Conservation (phyloP, 495 filamentous ascomycete species). For the Daldinia grandis region DNA sequence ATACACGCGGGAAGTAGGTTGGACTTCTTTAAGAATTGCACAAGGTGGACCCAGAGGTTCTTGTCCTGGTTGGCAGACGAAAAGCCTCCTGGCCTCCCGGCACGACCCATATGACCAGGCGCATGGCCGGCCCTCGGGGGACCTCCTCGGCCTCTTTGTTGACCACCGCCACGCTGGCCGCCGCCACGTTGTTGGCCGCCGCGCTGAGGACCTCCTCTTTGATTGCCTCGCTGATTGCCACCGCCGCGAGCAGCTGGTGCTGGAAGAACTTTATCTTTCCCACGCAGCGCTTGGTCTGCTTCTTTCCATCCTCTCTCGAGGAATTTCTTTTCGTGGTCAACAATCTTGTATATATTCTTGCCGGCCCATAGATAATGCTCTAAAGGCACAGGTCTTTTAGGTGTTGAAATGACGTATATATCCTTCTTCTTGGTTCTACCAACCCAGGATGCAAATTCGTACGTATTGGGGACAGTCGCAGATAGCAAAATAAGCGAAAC, state of each 20-base stretch:
- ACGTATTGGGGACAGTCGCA: slow-evolving; percentile 95
- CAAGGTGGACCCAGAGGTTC: slow-evolving; percentile 95
- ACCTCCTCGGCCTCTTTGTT: slow-evolving; percentile 66
- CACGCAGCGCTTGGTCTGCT: slow-evolving; percentile 82
- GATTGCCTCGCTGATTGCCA: slow-evolving; percentile 64
- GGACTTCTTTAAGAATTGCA: slow-evolving; percentile 87
- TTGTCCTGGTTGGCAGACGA: slow-evolving; percentile 91
- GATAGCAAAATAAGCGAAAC: slow-evolving; percentile 94
- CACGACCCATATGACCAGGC: slow-evolving; percentile 86
- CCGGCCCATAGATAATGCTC: slow-evolving; percentile 97
- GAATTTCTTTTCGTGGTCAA: slow-evolving; percentile 89
- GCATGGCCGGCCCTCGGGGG: slow-evolving; percentile 64
- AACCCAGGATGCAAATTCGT: slow-evolving; percentile 98
- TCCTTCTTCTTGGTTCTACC: slow-evolving; percentile 98
- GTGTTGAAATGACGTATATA: slow-evolving; percentile 98
- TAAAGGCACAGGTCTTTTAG: slow-evolving; percentile 91
- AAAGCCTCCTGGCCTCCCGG: slow-evolving; percentile 81
- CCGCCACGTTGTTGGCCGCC: slow-evolving; percentile 62
- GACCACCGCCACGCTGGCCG: slow-evolving; percentile 64
- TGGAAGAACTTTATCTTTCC: slow-evolving; percentile 74
- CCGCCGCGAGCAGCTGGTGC: slow-evolving; percentile 58
- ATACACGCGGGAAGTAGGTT: slow-evolving; percentile 90
- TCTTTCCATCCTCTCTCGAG: slow-evolving; percentile 93
- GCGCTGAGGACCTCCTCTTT: slow-evolving; percentile 57
- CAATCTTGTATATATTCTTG: slow-evolving; percentile 92